phyloP scores from a whole-genome alignment of 306 rosid species.

The Fragaria nilgerrensis region DNA sequence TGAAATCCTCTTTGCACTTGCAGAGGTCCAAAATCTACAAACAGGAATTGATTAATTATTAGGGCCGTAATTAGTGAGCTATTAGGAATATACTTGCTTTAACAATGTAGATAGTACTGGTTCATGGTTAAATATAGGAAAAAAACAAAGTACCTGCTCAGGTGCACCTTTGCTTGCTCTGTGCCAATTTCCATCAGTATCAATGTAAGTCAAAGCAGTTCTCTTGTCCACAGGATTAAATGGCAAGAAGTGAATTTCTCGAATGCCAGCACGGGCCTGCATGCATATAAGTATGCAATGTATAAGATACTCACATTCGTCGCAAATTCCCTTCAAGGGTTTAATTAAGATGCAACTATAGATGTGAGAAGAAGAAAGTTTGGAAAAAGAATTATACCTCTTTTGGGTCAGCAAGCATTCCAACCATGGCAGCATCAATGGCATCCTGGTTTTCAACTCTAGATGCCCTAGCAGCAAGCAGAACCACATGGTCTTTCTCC shows the following conservation, averaged over 20 bases:
- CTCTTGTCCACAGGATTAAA: slow-evolving; percentile 97
- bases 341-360: slow-evolving; percentile 4
- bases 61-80: slow-evolving; percentile 5
- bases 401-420: slow-evolving; percentile 97
- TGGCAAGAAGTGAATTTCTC: slow-evolving; percentile 89
- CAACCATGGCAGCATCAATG: slow-evolving; percentile 95
- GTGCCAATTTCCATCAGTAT: slow-evolving; percentile 77
- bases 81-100: background rate
- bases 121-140: slow-evolving; percentile 1
- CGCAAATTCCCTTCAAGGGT: background rate
- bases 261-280: slow-evolving; percentile 88
- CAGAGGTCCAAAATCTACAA: slow-evolving; percentile 68
- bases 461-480: slow-evolving; percentile 94
- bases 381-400: slow-evolving; percentile 52
- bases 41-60: slow-evolving; percentile 19
- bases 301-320: slow-evolving; percentile 7
- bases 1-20: slow-evolving; percentile 80
- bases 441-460: slow-evolving; percentile 97
- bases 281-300: slow-evolving; percentile 14
- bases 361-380: slow-evolving; percentile 9
- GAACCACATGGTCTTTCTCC: slow-evolving; percentile 75
- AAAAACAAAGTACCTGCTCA: slow-evolving; percentile 66
- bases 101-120: background rate
- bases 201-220: slow-evolving; percentile 97
- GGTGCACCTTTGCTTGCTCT: slow-evolving; percentile 99